Conservation (phyloP, 441 rosid genomes). For the Erodium chrysanthum region DNA sequence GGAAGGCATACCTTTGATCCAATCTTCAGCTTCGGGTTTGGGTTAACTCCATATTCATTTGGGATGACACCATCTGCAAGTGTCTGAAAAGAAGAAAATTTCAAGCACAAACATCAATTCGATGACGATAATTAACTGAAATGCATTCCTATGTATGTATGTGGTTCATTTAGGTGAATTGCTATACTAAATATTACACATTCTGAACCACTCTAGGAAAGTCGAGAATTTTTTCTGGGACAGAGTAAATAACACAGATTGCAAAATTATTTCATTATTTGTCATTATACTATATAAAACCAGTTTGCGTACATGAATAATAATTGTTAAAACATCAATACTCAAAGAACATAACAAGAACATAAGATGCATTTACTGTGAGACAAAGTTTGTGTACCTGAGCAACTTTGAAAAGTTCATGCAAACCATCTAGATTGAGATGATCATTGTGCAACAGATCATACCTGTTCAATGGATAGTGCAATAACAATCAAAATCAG, state of each 20-base stretch:
- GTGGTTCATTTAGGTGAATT: neutral
- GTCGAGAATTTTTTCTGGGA: neutral
- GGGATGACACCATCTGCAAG: slow-evolving; percentile 99
- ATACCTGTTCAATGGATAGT: slow-evolving; percentile 40
- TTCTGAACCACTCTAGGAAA: neutral
- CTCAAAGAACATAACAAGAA: neutral
- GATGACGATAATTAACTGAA: slow-evolving; percentile 11
- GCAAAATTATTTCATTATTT: neutral
- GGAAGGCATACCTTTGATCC: slow-evolving; percentile 69
- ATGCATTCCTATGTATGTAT: slow-evolving; percentile 9
- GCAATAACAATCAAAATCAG: neutral
- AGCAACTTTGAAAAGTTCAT: slow-evolving; percentile 94
- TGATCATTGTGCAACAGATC: slow-evolving; percentile 98
- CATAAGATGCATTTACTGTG: neutral
- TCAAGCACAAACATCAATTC: neutral
- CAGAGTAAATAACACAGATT: neutral
- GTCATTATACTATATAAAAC: neutral
- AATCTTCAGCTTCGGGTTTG: slow-evolving; percentile 92
- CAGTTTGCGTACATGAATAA: neutral
- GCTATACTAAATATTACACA: neutral
- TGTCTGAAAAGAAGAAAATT: slow-evolving; percentile 38
- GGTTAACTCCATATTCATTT: slow-evolving; percentile 97
- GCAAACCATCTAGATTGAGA: slow-evolving; percentile 84
- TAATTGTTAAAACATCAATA: neutral
- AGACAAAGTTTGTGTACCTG: slow-evolving; percentile 47